Conservation (phyloP, 495 filamentous ascomycete species). For the Ascodesmis nigricans region DNA sequence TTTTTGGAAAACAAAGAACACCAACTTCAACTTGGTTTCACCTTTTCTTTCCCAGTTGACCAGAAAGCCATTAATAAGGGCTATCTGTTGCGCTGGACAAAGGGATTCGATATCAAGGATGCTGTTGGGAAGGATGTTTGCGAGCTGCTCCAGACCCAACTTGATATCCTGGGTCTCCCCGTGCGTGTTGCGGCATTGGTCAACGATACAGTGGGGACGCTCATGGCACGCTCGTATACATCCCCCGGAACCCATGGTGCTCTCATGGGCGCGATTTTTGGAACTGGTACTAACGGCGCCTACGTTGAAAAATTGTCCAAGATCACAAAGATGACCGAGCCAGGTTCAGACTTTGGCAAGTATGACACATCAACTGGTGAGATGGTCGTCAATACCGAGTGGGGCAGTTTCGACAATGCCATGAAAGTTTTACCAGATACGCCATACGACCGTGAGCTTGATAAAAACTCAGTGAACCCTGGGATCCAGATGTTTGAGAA, state of each 20-base stretch:
- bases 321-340: slow-evolving; percentile 39
- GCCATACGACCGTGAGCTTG: slow-evolving; percentile 55
- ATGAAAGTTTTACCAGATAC: slow-evolving; percentile 72
- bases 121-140: slow-evolving; percentile 89
- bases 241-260: slow-evolving; percentile 73
- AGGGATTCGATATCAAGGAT: slow-evolving; percentile 89
- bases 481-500: slow-evolving; percentile 99
- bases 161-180: slow-evolving; percentile 66
- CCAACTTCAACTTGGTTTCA: slow-evolving; percentile 81
- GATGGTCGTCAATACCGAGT: slow-evolving; percentile 97
- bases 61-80: slow-evolving; percentile 87
- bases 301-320: slow-evolving; percentile 60
- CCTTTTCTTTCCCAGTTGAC: slow-evolving; percentile 91
- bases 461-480: slow-evolving; percentile 66
- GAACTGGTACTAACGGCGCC: slow-evolving; percentile 85
- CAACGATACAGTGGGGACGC: slow-evolving; percentile 90
- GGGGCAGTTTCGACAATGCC: slow-evolving; percentile 94
- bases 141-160: slow-evolving; percentile 67
- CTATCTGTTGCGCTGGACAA: slow-evolving; percentile 85
- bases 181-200: slow-evolving; percentile 86
- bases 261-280: slow-evolving; percentile 77
- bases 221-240: slow-evolving; percentile 93
- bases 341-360: slow-evolving; percentile 24
- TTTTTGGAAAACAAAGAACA: slow-evolving; percentile 57
- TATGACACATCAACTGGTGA: slow-evolving; percentile 68